Base-by-base conservation (phyloP, 495 filamentous ascomycete species). In the Friedmanniomyces simplex region DNA sequence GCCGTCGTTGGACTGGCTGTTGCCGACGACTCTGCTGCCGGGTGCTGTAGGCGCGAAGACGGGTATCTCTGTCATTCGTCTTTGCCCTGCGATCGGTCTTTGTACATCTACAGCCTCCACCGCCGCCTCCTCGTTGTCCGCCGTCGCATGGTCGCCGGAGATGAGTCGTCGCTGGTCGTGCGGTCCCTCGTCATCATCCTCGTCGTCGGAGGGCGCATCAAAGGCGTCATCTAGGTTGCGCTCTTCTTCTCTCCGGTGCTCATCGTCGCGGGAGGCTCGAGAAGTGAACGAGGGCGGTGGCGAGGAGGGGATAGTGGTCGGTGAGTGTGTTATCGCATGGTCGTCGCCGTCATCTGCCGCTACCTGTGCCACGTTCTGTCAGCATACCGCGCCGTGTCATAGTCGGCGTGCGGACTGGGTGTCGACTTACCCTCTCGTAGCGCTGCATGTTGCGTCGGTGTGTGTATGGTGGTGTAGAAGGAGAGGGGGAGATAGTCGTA, bases 211-310 rank as follows among this genome's bases (percentile, higher is more conserved):
- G 14, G 67, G 66, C 8, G 63, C 63, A 55, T 77, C 91, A 68
- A 98, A 98, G 1, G 93, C 89, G 69, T 97, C 93, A 36, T 63
- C 51, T 13, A 63, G 47, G 28, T 63, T 54, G 85, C 89, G 39
- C 96, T 77, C 3, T 85, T 86, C 59, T 84, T 75, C 59, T 50
- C 49, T 63, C 36, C 53, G 41, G 14, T 46, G 36, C 14, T 94
- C 84, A 24, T 82, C 76, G 60, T 73, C 71, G 32, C 69, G 66
- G 43, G 76, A 70, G 21, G 81, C 76, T 54, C 87, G 81, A 41
- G 91, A 96, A 65, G 79, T 88, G 70, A 96, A 98, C 11, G 94
- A 96, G 21, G 94, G 93, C 20, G 94, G 91, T 43, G 93, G 90
- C 55, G 94, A 97, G 66, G 77, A 82, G 22, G 90, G 87, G 52